Conservation (phyloP, 225 moss, liverwort and hornwort genomes). For the Sphagnum tenellum region DNA sequence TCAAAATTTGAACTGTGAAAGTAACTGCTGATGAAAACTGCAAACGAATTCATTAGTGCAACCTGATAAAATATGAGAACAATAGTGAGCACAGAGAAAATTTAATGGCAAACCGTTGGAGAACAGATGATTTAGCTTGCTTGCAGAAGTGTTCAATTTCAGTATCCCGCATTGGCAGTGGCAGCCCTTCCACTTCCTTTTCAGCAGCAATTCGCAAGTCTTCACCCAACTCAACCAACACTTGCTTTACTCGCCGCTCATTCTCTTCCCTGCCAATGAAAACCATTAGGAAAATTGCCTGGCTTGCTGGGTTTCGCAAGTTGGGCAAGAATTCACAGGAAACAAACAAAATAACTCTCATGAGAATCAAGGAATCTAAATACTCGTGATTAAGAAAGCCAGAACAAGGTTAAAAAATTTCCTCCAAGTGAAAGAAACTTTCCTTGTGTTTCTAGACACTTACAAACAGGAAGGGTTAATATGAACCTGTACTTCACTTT, state of each 20-base stretch:
- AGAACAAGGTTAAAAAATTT: no score
- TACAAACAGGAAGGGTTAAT: no score
- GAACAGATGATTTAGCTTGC: constrained; percentile 50
- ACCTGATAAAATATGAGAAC: no score
- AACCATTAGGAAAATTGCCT: neutral
- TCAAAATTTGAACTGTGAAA: no score
- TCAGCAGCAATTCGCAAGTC: constrained; percentile 67
- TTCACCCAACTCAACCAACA: constrained; percentile 73
- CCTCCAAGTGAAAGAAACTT: neutral
- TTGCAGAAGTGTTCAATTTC: constrained; percentile 75
- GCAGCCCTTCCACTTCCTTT: constrained; percentile 60
- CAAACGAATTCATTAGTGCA: no score
- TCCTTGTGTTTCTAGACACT: neutral
- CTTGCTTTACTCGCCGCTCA: constrained; percentile 83
- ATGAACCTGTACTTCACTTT: constrained; percentile 69
- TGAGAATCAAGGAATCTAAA: no score
- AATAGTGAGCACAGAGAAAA: no score
- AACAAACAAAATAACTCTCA: no score
- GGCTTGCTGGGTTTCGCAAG: no score
- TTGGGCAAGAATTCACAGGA: no score
- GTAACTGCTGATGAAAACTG: no score
- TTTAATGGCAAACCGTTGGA: constrained; percentile 42
- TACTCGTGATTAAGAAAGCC: no score
- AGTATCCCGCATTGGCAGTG: constrained; percentile 70
- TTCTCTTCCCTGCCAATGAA: constrained; percentile 61